A percentile compares a stretch with the other conserved stretches of the same genome.
phyloP scores from a whole-genome alignment of 305 asterid species.

The Ruellia speciosa region DNA sequence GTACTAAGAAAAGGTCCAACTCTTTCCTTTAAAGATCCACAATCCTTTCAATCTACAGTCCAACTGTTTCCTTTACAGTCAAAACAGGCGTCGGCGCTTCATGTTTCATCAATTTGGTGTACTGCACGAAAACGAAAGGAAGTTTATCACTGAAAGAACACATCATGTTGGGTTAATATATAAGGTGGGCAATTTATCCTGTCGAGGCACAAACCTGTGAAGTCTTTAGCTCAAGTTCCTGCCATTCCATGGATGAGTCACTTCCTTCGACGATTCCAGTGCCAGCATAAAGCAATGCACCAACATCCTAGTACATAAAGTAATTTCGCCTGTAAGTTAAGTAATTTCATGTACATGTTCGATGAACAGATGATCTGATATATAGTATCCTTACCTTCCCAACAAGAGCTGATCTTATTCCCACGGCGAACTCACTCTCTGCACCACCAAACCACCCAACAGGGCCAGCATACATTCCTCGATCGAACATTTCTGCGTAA shows the following conservation, averaged over 20 bases:
- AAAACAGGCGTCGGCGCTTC: slow-evolving; percentile 32
- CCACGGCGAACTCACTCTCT: slow-evolving; percentile 92
- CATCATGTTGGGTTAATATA: neutral
- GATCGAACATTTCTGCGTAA: slow-evolving; percentile 72
- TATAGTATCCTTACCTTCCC: slow-evolving; percentile 38
- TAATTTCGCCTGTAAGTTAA: too few relatives aligned
- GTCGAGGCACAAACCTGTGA: slow-evolving; percentile 51
- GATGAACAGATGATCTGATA: neutral
- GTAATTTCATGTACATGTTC: too few relatives aligned
- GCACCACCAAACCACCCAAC: slow-evolving; percentile 95
- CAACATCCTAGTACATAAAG: slow-evolving; percentile 19
- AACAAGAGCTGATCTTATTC: slow-evolving; percentile 88
- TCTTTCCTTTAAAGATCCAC: too few relatives aligned
- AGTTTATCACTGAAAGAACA: neutral
- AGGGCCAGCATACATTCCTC: slow-evolving; percentile 98
- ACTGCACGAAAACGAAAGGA: slow-evolving; percentile 29
- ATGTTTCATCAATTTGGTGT: slow-evolving; percentile 74
- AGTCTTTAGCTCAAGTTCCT: slow-evolving; percentile 84
- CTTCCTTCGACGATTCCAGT: slow-evolving; percentile 93
- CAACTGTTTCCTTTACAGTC: slow-evolving; percentile 29
- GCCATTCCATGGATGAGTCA: slow-evolving; percentile 72
- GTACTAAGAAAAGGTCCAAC: too few relatives aligned
- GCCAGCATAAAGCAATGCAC: slow-evolving; percentile 84
- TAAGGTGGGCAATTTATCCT: neutral
- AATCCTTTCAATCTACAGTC: slow-evolving; percentile 20